Conservation (phyloP, 2,329 filamentous ascomycete species). For the Calonectria pauciramosa region DNA sequence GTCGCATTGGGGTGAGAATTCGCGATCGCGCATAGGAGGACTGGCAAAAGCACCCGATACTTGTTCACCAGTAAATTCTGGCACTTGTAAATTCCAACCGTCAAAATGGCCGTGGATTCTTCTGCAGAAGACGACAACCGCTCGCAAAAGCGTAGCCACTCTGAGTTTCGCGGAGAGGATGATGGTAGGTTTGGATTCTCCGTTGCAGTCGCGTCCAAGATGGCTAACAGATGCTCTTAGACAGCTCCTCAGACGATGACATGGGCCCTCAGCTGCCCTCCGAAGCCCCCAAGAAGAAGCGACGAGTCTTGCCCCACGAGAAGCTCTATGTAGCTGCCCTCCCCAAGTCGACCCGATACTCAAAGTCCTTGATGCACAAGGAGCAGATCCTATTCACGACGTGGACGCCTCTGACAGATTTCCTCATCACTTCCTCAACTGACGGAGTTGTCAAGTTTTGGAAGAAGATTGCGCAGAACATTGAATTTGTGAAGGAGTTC, state of each 20-base stretch:
- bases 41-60: neutral
- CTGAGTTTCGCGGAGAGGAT: constrained; percentile 64
- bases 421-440: constrained; percentile 91
- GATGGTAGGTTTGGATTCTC: constrained; percentile 56
- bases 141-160: constrained; percentile 66
- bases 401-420: constrained; percentile 92
- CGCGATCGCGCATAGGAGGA: neutral
- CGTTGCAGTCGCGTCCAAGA: neutral
- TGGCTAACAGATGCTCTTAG: constrained; percentile 49
- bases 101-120: constrained; percentile 45
- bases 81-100: neutral
- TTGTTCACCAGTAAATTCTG: neutral
- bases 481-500: constrained; percentile 99
- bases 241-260: constrained; percentile 87
- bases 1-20: constrained; percentile 8
- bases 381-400: constrained; percentile 91
- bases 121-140: constrained; percentile 50
- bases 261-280: constrained; percentile 94
- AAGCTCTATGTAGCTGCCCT: constrained; percentile 94
- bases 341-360: constrained; percentile 85
- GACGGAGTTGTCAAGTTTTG: constrained; percentile 99
- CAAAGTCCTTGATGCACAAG: constrained; percentile 98
- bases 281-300: constrained; percentile 88
- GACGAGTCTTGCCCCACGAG: constrained; percentile 90
- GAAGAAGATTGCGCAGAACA: constrained; percentile 92